A percentile compares a stretch with the other conserved stretches of the same genome.
Conservation (phyloP, 495 filamentous ascomycete species). For the Penicillium atrosanguineum region DNA sequence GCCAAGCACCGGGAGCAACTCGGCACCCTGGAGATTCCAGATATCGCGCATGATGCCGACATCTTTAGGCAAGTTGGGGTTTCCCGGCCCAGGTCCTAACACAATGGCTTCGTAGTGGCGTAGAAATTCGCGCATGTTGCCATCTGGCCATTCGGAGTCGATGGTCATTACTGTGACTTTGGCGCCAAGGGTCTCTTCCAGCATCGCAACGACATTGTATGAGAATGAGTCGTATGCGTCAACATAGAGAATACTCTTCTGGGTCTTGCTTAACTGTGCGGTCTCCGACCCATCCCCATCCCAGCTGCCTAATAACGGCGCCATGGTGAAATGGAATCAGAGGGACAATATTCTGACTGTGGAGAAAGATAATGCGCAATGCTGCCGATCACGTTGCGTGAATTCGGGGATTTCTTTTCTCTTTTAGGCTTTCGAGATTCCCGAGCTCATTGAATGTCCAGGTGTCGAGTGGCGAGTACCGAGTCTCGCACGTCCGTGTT, state of each 20-base stretch:
- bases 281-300: constrained; percentile 13
- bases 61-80: constrained; percentile 57
- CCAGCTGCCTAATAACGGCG: constrained; percentile 36
- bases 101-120: constrained; percentile 70
- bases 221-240: constrained; percentile 97
- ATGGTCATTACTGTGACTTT: constrained; percentile 71
- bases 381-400: neutral
- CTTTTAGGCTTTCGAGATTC: neutral
- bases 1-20: constrained; percentile 73
- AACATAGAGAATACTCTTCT: constrained; percentile 70
- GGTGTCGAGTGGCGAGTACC: constrained; percentile 4
- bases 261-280: constrained; percentile 4
- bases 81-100: constrained; percentile 76
- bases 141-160: constrained; percentile 52
- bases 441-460: neutral
- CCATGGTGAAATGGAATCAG: constrained; percentile 25
- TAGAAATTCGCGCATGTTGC: constrained; percentile 49
- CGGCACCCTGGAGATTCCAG: constrained; percentile 61
- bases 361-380: neutral
- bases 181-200: constrained; percentile 61
- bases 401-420: neutral
- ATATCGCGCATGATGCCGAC: constrained; percentile 76
- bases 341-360: neutral
- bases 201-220: constrained; percentile 82
- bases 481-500: neutral